Evolutionary conservation across 805 yeast species (phyloP), one percentile per base, ranked within the genome.

Genomic region (Wickerhamiella slavikovae): DNA sequence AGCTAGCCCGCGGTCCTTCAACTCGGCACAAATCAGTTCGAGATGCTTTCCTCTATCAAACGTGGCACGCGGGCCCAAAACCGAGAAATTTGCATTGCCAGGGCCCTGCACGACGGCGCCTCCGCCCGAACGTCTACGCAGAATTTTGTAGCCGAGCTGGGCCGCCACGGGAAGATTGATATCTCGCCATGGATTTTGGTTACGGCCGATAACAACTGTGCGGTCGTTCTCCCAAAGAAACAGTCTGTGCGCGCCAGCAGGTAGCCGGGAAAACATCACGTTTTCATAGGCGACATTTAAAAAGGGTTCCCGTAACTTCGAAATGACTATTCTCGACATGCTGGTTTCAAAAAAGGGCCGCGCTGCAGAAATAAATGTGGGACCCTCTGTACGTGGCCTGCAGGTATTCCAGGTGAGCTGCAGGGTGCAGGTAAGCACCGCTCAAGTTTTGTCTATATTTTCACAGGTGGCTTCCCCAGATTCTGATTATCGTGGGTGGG

Each of bases 51-150:
- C 91, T 45, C 52, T 64, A 58, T 49, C 38, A 45, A 89, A 89
- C 2, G 61, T 62, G 9, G 59, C 62, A 36, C 77, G 64, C 3
- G 77, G 59, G 7, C 77, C 68, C 57, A 85, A 69, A 42, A 66
- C 80, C 4, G 91, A 72, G 50, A 73, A 89, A 45, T 89, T 89
- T 13, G 73, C 69, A 43, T 89, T 89, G 0, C 95, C 93, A 4
- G 60, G 38, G 49, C 85, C 98, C 48, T 89, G 99, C 8, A 82
- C 93, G 1, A 89, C 99, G 0, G 95, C 70, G 0, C 99, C 99
- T 2, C 99, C 99, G 0, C 99, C 99, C 6, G 89, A 72, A 28
- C 64, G 56, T 32, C 99, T 58, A 40, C 99, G 58, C 4, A 89
- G 46, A 5, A 83, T 44, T 0, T 92, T 85, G 16, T 78, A 60